Evolutionary conservation across 495 filamentous ascomycete species (phyloP).

Genomic region (Penicillium mononematosum): DNA sequence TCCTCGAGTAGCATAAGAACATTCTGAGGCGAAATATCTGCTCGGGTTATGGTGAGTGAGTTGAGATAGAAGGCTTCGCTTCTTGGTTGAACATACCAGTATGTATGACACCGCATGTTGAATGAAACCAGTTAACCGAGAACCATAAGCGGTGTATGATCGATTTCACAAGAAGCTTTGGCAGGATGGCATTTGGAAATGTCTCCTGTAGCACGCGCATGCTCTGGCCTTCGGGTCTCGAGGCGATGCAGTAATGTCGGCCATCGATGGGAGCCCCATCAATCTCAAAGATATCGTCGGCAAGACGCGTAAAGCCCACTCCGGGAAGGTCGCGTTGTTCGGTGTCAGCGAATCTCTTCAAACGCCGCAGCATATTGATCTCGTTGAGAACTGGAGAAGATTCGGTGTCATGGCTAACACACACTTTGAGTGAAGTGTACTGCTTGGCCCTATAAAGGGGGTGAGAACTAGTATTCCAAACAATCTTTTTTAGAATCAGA

Average conservation of each 20-base stretch:
- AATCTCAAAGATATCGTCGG: slow-evolving; percentile 16
- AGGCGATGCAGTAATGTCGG: slow-evolving; percentile 11
- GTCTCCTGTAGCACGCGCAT: too few species aligned
- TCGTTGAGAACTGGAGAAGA: slow-evolving; percentile 17
- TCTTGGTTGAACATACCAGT: too few species aligned
- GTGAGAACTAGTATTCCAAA: not conserved
- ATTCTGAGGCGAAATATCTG: too few species aligned
- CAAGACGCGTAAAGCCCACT: slow-evolving; percentile 9
- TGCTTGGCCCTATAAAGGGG: not conserved
- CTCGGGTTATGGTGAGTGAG: too few species aligned
- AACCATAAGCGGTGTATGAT: too few species aligned
- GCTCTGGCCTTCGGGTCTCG: too few species aligned
- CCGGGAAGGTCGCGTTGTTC: slow-evolving; percentile 9
- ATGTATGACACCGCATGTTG: too few species aligned
- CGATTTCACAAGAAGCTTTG: too few species aligned
- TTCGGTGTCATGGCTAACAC: slow-evolving; percentile 5
- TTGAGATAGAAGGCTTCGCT: too few species aligned
- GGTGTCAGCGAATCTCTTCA: slow-evolving; percentile 9
- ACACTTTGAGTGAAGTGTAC: slow-evolving; percentile 17
- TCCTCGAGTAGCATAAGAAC: too few species aligned
- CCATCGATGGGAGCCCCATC: not conserved
- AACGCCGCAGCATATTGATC: slow-evolving; percentile 15
- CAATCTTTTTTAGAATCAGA: not conserved
- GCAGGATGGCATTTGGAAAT: too few species aligned
- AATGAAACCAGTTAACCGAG: too few species aligned